Evolutionary conservation across 257 asterid species (phyloP).

Genomic region (Ilex asprella): DNA sequence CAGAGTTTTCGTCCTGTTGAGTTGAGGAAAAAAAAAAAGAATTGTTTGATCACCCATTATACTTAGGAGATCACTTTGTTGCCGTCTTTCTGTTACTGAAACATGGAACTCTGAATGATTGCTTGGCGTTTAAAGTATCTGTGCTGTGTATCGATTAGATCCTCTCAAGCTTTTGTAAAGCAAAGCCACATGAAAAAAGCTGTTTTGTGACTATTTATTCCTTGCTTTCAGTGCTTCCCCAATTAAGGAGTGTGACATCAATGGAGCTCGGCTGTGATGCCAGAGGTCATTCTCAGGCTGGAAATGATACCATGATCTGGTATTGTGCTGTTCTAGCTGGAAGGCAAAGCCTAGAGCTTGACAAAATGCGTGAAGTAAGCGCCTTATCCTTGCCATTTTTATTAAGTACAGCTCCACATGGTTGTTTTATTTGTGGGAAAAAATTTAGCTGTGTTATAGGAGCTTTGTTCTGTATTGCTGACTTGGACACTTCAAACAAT

Average conservation of each 20-base stretch:
- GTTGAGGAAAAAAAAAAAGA: no score
- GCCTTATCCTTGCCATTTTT: slow-evolving; percentile 10
- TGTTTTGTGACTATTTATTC: slow-evolving; percentile 13
- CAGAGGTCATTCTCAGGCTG: slow-evolving; percentile 82
- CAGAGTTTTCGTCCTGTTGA: not conserved
- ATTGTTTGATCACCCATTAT: not conserved
- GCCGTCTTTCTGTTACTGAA: not conserved
- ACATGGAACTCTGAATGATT: not conserved
- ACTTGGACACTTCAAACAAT: not conserved
- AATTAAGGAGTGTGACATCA: slow-evolving; percentile 76
- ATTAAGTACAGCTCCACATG: slow-evolving; percentile 2
- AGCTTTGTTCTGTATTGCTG: no score
- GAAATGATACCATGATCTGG: slow-evolving; percentile 74
- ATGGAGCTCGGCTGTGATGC: slow-evolving; percentile 86
- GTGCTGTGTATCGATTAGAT: slow-evolving; percentile 1
- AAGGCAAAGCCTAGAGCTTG: slow-evolving; percentile 83
- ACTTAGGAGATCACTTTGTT: not conserved
- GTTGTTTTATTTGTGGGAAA: not conserved
- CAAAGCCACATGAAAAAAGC: slow-evolving; percentile 1
- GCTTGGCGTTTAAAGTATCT: not conserved
- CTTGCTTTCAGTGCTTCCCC: slow-evolving; percentile 81
- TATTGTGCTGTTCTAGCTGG: slow-evolving; percentile 92
- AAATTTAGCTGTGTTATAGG: not conserved
- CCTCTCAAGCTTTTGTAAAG: slow-evolving; percentile 1
- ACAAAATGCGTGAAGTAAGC: slow-evolving; percentile 88